Percentiles rank a stretch among this genome's conserved stretches.
Conservation (phyloP, 176 grass and related monocot genomes). For the Oryza australiensis region DNA sequence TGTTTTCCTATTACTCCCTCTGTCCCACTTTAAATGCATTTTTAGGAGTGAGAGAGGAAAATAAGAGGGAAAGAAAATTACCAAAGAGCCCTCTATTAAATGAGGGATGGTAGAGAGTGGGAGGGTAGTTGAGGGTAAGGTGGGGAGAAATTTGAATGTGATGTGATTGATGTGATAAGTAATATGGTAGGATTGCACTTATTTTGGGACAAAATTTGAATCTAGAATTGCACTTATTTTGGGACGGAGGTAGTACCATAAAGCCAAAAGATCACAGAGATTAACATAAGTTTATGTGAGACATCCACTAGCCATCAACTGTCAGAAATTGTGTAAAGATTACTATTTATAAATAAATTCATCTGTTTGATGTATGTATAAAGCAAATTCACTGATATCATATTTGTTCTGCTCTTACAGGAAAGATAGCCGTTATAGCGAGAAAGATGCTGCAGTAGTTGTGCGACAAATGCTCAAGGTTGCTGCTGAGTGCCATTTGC, state of each 20-base stretch:
- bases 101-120: no score
- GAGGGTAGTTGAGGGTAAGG: no score
- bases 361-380: constrained; percentile 17
- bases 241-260: background rate
- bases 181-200: no score
- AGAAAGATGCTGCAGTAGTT: constrained; percentile 94
- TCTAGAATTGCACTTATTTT: no score
- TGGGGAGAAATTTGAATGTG: no score
- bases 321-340: background rate
- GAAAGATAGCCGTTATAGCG: constrained; percentile 91
- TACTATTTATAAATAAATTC: background rate
- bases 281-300: background rate
- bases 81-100: no score
- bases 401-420: constrained; percentile 35
- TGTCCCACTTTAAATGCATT: no score
- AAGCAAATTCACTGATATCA: constrained; percentile 2
- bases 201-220: no score
- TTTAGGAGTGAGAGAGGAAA: no score
- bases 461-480: constrained; percentile 98
- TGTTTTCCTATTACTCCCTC: background rate
- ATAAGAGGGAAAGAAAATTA: no score
- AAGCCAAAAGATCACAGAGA: background rate
- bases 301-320: background rate
- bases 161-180: no score
- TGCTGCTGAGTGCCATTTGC: constrained; percentile 94